Conservation (phyloP, 2,329 filamentous ascomycete genomes). For the Fusarium burgessii region DNA sequence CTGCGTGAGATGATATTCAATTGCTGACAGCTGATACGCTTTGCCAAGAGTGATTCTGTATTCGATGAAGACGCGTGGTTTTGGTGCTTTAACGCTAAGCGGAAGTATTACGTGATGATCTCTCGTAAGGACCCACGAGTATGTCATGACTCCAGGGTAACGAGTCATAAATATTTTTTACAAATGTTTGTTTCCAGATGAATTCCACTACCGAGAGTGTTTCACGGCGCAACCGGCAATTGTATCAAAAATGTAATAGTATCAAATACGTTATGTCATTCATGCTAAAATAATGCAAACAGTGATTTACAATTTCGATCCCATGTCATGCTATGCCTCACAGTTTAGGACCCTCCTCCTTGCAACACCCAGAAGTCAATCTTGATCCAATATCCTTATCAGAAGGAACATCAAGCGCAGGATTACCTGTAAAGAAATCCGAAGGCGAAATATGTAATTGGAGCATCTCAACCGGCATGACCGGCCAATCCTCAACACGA, state of each 20-base stretch:
- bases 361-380: conserved; percentile 12
- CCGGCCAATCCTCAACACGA: conserved; percentile 12
- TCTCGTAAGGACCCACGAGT: neutral
- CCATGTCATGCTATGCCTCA: neutral
- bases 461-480: conserved; percentile 21
- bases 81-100: too few species aligned
- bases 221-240: neutral
- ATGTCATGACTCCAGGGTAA: neutral
- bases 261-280: neutral
- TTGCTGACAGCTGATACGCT: too few species aligned
- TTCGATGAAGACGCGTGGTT: too few species aligned
- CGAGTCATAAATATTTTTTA: accelerated
- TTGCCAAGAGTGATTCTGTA: too few species aligned
- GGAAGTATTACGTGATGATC: neutral
- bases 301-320: neutral
- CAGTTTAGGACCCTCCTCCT: conserved; percentile 2
- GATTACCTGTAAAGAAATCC: conserved; percentile 14
- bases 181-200: accelerated
- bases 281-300: neutral
- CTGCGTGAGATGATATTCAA: neutral
- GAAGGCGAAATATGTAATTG: conserved; percentile 13
- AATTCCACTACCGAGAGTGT: neutral
- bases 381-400: conserved; percentile 19
- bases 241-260: neutral
- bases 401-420: conserved; percentile 14